These are phyloP conservation scores for Ceratorhiza oryzae-sativae DNA, from an alignment of 1,284 basidiomycete genomes.

Conservation along the genomic window DNA sequence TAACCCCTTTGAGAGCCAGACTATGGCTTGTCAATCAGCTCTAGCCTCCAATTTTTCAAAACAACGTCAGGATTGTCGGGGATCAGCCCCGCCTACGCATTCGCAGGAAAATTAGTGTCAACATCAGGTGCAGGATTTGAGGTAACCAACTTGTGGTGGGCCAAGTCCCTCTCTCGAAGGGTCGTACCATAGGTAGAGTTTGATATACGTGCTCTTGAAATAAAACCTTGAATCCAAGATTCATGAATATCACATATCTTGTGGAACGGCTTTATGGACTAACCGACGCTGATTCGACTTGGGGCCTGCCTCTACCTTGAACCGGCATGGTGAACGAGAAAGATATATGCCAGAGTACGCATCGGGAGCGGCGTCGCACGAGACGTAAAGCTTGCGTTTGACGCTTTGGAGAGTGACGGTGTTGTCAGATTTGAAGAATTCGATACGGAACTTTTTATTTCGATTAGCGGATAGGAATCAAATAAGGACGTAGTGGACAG, in stretches of 20 bases:
- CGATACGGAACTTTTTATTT: background rate
- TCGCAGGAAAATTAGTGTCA: background rate
- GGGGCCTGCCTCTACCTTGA: background rate
- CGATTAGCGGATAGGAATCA: no score
- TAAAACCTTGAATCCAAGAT: background rate
- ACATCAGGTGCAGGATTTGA: background rate
- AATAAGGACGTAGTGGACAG: no score
- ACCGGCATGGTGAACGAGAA: background rate
- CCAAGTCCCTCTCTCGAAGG: background rate
- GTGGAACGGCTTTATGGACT: background rate
- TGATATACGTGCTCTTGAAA: background rate
- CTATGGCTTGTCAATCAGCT: background rate
- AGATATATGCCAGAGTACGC: background rate
- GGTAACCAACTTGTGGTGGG: background rate
- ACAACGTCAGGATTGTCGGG: background rate
- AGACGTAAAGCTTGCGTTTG: background rate
- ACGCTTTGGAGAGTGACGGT: background rate
- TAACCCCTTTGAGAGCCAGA: no score
- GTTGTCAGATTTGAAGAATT: background rate
- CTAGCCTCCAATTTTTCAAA: conserved; percentile 6
- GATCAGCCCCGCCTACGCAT: background rate
- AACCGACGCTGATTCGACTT: background rate
- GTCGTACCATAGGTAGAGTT: background rate
- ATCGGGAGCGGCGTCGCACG: background rate
- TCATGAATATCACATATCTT: background rate